Conservation (phyloP, 1,139 yeast genomes). For the Candida albicans region DNA sequence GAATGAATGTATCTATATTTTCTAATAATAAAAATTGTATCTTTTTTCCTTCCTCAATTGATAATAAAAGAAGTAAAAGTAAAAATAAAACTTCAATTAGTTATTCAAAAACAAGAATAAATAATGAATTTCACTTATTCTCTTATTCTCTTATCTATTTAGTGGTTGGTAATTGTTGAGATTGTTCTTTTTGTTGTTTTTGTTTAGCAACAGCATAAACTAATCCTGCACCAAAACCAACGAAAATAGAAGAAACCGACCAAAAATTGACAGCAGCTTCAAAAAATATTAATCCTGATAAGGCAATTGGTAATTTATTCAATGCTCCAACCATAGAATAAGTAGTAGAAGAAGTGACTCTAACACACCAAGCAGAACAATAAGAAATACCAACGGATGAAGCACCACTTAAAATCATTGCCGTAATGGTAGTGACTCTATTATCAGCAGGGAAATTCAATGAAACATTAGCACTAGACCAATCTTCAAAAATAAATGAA, state of each 20-base stretch:
- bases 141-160: slow-evolving; percentile 7
- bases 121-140: too few species aligned
- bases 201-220: slow-evolving; percentile 93
- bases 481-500: slow-evolving; percentile 83
- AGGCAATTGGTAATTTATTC: slow-evolving; percentile 95
- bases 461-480: slow-evolving; percentile 78
- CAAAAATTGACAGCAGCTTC: slow-evolving; percentile 93
- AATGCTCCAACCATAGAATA: slow-evolving; percentile 99
- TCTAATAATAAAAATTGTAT: too few species aligned
- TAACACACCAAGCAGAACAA: slow-evolving; percentile 99
- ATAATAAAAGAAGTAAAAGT: too few species aligned
- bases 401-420: slow-evolving; percentile 91
- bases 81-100: too few species aligned
- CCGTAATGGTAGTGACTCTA: slow-evolving; percentile 64
- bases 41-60: too few species aligned
- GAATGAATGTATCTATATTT: too few species aligned
- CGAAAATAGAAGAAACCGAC: slow-evolving; percentile 84
- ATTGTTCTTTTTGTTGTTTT: slow-evolving; percentile 52
- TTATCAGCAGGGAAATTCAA: slow-evolving; percentile 75
- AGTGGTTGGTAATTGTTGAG: slow-evolving; percentile 14
- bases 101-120: too few species aligned
- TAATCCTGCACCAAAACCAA: slow-evolving; percentile 92
- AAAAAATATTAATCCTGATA: slow-evolving; percentile 89
- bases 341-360: slow-evolving; percentile 97
- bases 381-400: slow-evolving; percentile 96